Percentiles rank a stretch among this genome's conserved stretches.
These are phyloP conservation scores for Saccharomyces jurei DNA, from an alignment of 805 yeast species.

Conservation along the genomic window DNA sequence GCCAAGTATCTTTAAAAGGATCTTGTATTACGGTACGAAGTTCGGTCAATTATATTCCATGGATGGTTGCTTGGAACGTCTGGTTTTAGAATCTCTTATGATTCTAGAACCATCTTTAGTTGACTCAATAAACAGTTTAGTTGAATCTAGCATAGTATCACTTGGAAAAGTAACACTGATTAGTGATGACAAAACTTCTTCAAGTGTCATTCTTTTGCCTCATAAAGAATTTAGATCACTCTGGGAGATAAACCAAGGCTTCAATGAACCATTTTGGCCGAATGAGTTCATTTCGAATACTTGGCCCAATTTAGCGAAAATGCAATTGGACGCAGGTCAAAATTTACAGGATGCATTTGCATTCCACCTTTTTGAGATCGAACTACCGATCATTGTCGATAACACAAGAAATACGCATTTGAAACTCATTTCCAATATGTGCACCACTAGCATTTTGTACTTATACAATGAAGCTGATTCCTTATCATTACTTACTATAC, in stretches of 20 bases:
- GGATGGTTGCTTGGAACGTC: constrained; percentile 4
- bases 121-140: not conserved
- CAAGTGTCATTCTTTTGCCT: not conserved
- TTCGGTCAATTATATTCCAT: constrained; percentile 4
- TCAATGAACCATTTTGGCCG: constrained; percentile 8
- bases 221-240: not conserved
- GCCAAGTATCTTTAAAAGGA: constrained; percentile 7
- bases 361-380: constrained; percentile 10
- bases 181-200: not conserved
- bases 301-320: constrained; percentile 4
- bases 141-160: not conserved
- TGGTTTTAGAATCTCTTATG: not conserved
- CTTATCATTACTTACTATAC: constrained; percentile 2
- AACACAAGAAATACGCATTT: constrained; percentile 1
- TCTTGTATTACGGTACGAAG: constrained; percentile 6
- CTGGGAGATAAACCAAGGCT: not conserved
- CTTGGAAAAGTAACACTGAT: not conserved
- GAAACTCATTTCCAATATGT: constrained; percentile 5
- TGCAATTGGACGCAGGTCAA: constrained; percentile 1
- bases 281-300: not conserved
- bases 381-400: constrained; percentile 8
- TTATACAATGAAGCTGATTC: constrained; percentile 10
- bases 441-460: constrained; percentile 13
- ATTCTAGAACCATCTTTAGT: not conserved
- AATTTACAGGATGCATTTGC: constrained; percentile 5